A percentile compares a stretch with the other conserved stretches of the same genome.
These are phyloP conservation scores for Phaseolus coccineus DNA, from an alignment of 331 rosid species.

Conservation along the genomic window DNA sequence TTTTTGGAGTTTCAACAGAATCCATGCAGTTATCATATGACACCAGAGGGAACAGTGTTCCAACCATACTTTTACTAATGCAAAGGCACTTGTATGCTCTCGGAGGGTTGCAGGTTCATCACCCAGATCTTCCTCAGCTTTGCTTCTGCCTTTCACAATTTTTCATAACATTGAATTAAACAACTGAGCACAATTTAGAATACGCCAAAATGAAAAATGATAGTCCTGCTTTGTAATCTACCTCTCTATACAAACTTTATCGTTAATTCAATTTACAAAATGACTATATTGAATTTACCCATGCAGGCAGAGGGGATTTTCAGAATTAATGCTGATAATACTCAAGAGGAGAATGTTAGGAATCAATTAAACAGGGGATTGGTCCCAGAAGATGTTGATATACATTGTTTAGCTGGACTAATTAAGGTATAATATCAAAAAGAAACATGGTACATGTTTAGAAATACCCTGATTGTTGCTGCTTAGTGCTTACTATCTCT, in stretches of 20 bases:
- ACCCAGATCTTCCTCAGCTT: slow-evolving; percentile 30
- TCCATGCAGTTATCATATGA: slow-evolving; percentile 86
- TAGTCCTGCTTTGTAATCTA: not conserved
- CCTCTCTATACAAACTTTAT: not conserved
- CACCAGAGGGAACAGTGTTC: slow-evolving; percentile 83
- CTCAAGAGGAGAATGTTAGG: slow-evolving; percentile 78
- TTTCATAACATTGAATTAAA: slow-evolving; percentile 24
- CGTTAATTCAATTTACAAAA: not conserved
- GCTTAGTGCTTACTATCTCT: not conserved
- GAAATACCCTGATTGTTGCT: slow-evolving; percentile 17
- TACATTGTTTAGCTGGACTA: slow-evolving; percentile 79
- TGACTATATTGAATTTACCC: slow-evolving; percentile 13
- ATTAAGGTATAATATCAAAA: slow-evolving; percentile 61
- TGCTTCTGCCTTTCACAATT: slow-evolving; percentile 7
- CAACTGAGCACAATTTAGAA: slow-evolving; percentile 14
- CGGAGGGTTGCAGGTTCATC: slow-evolving; percentile 81
- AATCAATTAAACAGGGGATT: slow-evolving; percentile 71
- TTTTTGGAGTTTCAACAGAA: slow-evolving; percentile 87
- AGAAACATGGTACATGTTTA: not conserved
- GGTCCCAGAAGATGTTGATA: slow-evolving; percentile 73
- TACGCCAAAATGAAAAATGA: not conserved
- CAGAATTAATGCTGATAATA: slow-evolving; percentile 76
- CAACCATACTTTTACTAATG: slow-evolving; percentile 80
- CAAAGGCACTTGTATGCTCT: slow-evolving; percentile 71
- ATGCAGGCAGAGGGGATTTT: slow-evolving; percentile 88